These are phyloP conservation scores for Candida peoriensis DNA, from an alignment of 805 yeast genomes.

Conservation along the genomic window DNA sequence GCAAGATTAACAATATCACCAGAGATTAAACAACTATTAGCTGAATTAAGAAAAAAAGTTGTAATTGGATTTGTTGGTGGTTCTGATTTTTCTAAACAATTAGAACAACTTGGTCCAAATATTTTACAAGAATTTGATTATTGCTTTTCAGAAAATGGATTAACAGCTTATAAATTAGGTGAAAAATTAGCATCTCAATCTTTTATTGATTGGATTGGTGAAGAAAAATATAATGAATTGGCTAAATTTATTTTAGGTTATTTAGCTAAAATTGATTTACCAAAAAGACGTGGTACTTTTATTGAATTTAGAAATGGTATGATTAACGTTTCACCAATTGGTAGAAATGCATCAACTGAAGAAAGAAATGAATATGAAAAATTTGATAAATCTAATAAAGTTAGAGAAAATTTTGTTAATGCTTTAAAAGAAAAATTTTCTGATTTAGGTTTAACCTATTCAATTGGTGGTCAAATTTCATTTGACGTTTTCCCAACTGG, in stretches of 20 bases:
- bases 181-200: conserved; percentile 86
- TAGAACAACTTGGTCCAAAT: conserved; percentile 87
- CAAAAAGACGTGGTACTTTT: conserved; percentile 98
- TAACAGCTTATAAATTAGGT: conserved; percentile 94
- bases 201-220: conserved; percentile 93
- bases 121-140: conserved; percentile 83
- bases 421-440: conserved; percentile 83
- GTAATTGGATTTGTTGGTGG: conserved; percentile 99
- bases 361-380: conserved; percentile 92
- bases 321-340: conserved; percentile 97
- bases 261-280: conserved; percentile 81
- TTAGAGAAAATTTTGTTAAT: conserved; percentile 79
- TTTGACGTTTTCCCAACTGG: conserved; percentile 99
- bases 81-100: conserved; percentile 88
- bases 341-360: conserved; percentile 93
- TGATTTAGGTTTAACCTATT: conserved; percentile 83
- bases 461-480: conserved; percentile 99
- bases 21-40: conserved; percentile 71
- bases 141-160: conserved; percentile 96
- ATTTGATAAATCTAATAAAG: conserved; percentile 71
- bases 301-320: conserved; percentile 99
- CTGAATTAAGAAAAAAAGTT: conserved; percentile 80
- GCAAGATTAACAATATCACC: conserved; percentile 78
- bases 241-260: conserved; percentile 82
- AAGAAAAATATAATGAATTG: conserved; percentile 86